A percentile compares a stretch with the other conserved stretches of the same genome.
These are phyloP conservation scores for Diversispora epigaea DNA, from an alignment of 192 early-diverging fungal genomes.

Conservation along the genomic window DNA sequence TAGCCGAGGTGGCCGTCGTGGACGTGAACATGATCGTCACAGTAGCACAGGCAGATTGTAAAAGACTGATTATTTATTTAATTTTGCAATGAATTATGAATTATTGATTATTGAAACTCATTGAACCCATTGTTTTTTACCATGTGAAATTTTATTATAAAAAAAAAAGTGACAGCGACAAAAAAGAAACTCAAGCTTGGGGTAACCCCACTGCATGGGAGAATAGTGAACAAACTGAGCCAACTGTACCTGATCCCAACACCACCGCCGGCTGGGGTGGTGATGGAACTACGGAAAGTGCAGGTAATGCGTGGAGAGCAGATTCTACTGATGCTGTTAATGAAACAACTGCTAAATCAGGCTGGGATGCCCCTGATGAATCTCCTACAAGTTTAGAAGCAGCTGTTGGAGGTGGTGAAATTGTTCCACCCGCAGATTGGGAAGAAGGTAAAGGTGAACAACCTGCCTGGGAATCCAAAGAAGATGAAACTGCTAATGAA, in stretches of 20 bases:
- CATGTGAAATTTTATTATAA: slow-evolving; percentile 5
- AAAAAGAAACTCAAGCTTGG: slow-evolving; percentile 91
- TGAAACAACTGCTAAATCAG: slow-evolving; percentile 21
- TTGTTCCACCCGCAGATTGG: neutral
- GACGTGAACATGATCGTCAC: slow-evolving; percentile 86
- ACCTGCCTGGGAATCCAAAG: neutral
- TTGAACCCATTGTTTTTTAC: neutral
- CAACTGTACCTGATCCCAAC: slow-evolving; percentile 26
- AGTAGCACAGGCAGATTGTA: slow-evolving; percentile 69
- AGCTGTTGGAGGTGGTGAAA: neutral
- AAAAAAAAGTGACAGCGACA: slow-evolving; percentile 68
- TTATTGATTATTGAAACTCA: neutral
- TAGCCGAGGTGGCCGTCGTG: slow-evolving; percentile 56
- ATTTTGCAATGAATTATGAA: neutral
- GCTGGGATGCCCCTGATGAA: neutral
- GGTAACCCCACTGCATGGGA: slow-evolving; percentile 61
- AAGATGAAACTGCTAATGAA: slow-evolving; percentile 43
- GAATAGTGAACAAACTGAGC: slow-evolving; percentile 43
- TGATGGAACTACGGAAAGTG: slow-evolving; percentile 9
- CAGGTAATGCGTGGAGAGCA: neutral
- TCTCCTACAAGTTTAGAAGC: neutral
- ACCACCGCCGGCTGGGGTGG: neutral
- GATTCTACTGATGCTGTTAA: neutral
- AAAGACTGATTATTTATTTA: slow-evolving; percentile 13
- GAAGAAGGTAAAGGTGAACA: neutral